Base-by-base conservation (phyloP, 805 yeast genomes). In the Gaillardinia entomophila region DNA sequence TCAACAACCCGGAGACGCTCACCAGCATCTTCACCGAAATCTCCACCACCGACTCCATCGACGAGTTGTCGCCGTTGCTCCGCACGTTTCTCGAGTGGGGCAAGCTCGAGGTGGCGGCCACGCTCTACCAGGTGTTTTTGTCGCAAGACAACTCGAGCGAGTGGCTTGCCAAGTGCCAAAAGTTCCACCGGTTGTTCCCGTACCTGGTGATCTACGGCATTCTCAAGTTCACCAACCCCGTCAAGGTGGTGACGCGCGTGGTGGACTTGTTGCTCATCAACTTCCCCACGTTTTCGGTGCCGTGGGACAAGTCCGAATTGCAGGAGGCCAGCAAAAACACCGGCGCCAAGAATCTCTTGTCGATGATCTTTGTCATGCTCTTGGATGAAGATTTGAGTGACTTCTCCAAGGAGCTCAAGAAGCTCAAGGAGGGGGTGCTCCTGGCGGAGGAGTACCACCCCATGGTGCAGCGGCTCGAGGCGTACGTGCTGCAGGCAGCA, bases 141-240 rank as follows among this genome's bases (percentile, higher is more conserved):
- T 92, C 90, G 1, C 80, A 76, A 33, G 97, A 90, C 52, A 76
- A 77, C 40, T 79, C 95, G 1, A 75, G 78, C 38, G 96, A 86
- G 45, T 64, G 84, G 45, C 79, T 82, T 45, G 68, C 73, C 10
- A 87, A 86, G 49, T 62, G 83, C 20, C 76, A 77, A 41, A 74
- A 80, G 36, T 60, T 92, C 25, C 96, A 90, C 58, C 60, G 69
- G 20, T 49, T 86, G 37, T 75, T 90, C 61, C 98, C 97, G 0
- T 92, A 90, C 54, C 61, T 72, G 2, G 51, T 90, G 23, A 75
- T 89, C 55, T 79, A 79, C 27, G 84, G 85, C 14, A 82, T 90
- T 15, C 57, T 92, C 49, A 73, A 78, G 48, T 77, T 82, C 38
- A 86, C 97, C 0, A 90, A 90, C 49, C 97, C 98, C 2, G 76